Evolutionary conservation across 2,329 filamentous ascomycete genomes (phyloP), one percentile per base, ranked within the genome.

Genomic region (Penicillium sp.): DNA sequence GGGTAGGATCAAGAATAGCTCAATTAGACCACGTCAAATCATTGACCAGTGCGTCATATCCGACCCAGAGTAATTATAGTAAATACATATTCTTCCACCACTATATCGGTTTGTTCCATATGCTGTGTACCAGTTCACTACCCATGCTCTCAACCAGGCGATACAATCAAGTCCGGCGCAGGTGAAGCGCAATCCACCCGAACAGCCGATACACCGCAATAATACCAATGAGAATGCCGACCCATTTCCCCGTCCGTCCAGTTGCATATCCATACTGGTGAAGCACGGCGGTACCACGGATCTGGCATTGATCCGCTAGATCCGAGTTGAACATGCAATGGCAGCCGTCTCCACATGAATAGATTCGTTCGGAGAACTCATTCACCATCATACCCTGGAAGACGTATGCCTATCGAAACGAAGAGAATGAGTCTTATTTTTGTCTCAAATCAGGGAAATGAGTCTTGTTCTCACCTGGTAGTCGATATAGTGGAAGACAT

Each of bases 361-460:
- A 96, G 3, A 79, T 83, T 14, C 90, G 81, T 19, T 84, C 66
- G 1, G 80, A 79, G 73, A 96, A 95, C 78, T 96, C 91, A 71
- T 95, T 96, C 56, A 94, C 87, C 91, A 96, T 95, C 92, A 96
- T 95, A 14, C 91, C 92, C 72, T 94, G 87, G 73, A 96, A 96
- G 3, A 96, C 92, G 69, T 93, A 96, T 45, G 83, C 81, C 78
- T 82, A 26, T 5, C 37, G 19, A 16, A 14, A 38, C 4, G 48
- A 6, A 40, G n/a, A 2, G 28, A 2, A 33, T 64, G 55, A 64
- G 59, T 2, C 22, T 16, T 6, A 13, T 3, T 4, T 4, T 11
- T 33, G 1, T 33, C 30, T 33, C 30, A 3, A 33, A 8, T 8
- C 2, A 6, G 10, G 30, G 10, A 22, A 22, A 22, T 22, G 19